These are phyloP conservation scores for Boeremia lycopersici DNA, from an alignment of 2,329 filamentous ascomycete genomes.

Conservation along the genomic window DNA sequence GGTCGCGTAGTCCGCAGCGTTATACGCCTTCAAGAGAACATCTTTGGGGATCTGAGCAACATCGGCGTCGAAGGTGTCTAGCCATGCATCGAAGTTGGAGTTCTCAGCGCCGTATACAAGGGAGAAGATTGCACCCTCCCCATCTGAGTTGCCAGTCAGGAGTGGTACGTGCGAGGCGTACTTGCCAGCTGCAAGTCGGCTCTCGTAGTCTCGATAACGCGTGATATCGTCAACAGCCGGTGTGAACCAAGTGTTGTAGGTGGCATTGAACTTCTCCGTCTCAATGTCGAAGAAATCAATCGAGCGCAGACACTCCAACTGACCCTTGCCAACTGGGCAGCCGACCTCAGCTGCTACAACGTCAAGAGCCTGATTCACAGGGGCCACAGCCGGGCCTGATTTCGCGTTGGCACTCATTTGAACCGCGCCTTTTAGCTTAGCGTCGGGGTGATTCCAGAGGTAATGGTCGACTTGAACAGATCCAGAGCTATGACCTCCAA, in stretches of 20 bases:
- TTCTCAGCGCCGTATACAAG: slow-evolving; percentile 33
- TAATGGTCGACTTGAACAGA: slow-evolving; percentile 35
- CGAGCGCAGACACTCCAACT: slow-evolving; percentile 28
- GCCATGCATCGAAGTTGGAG: slow-evolving; percentile 51
- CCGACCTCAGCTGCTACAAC: slow-evolving; percentile 32
- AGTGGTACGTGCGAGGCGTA: slow-evolving; percentile 36
- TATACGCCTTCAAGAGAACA: slow-evolving; percentile 44
- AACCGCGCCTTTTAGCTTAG: slow-evolving; percentile 27
- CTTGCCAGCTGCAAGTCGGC: slow-evolving; percentile 31
- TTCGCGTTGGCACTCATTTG: slow-evolving; percentile 36
- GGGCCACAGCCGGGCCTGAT: slow-evolving; percentile 30
- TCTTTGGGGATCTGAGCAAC: slow-evolving; percentile 47
- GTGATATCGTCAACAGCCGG: slow-evolving; percentile 31
- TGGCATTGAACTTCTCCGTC: slow-evolving; percentile 33
- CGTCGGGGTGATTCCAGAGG: slow-evolving; percentile 33
- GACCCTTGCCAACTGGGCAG: slow-evolving; percentile 26
- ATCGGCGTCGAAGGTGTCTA: slow-evolving; percentile 53
- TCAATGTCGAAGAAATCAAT: slow-evolving; percentile 32
- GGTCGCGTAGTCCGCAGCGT: slow-evolving; percentile 43
- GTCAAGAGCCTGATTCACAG: slow-evolving; percentile 29
- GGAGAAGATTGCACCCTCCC: slow-evolving; percentile 34
- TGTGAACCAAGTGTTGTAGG: slow-evolving; percentile 32
- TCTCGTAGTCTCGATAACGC: slow-evolving; percentile 27
- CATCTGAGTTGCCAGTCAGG: slow-evolving; percentile 35
- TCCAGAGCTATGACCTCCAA: slow-evolving; percentile 47